Evolutionary conservation across 768 basidiomycete species (phyloP).

Genomic region (Tubosaeta sp.): DNA sequence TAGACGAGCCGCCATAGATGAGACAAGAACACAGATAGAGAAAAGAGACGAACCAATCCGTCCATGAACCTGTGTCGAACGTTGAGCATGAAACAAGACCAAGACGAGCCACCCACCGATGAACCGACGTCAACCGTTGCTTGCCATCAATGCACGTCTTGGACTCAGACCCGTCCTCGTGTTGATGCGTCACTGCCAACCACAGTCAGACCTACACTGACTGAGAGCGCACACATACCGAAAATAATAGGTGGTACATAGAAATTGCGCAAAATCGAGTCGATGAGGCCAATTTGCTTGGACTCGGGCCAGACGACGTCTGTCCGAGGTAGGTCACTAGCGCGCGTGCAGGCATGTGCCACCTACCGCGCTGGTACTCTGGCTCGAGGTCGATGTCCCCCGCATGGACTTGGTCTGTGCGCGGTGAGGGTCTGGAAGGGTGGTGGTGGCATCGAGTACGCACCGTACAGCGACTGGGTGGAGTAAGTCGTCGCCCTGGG

Average conservation of each 20-base stretch:
- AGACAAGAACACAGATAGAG: slow-evolving; percentile 1
- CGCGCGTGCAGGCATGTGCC: background rate
- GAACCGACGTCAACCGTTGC: slow-evolving; percentile 72
- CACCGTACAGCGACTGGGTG: slow-evolving; percentile 57
- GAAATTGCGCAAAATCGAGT: slow-evolving; percentile 74
- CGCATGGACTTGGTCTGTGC: slow-evolving; percentile 58
- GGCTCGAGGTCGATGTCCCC: slow-evolving; percentile 67
- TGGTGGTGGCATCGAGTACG: background rate
- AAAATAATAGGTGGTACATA: slow-evolving; percentile 81
- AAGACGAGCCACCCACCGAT: slow-evolving; percentile 41
- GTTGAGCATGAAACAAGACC: background rate
- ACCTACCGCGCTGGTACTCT: slow-evolving; percentile 71
- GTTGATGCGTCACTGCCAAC: slow-evolving; percentile 42
- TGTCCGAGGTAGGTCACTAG: slow-evolving; percentile 18
- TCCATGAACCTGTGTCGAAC: slow-evolving; percentile 52
- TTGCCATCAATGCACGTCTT: slow-evolving; percentile 79
- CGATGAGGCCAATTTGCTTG: slow-evolving; percentile 73
- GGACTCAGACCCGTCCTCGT: slow-evolving; percentile 60
- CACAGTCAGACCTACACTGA: background rate
- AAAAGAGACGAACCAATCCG: slow-evolving; percentile 50
- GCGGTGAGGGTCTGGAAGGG: background rate
- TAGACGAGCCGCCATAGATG: slow-evolving; percentile 19
- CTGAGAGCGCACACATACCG: slow-evolving; percentile 32
- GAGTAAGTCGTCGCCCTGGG: slow-evolving; percentile 63
- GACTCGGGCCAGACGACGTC: slow-evolving; percentile 77